Conservation (phyloP, 1,139 yeast species). For the Taphrina communis region DNA sequence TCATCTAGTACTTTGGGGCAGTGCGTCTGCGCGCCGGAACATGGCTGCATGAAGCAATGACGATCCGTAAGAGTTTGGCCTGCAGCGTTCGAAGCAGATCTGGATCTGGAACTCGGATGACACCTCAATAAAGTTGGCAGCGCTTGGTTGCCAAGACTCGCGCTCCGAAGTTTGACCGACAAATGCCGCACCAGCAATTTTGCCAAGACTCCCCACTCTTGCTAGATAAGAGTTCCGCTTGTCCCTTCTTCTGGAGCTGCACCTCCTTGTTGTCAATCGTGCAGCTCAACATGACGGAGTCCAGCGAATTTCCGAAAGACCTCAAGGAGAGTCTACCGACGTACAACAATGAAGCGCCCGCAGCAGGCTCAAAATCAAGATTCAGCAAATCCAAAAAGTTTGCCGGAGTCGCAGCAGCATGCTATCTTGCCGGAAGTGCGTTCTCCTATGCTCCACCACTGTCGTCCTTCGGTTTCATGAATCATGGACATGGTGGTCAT, state of each 20-base stretch:
- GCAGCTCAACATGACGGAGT: background rate
- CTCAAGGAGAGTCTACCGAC: conserved; percentile 8
- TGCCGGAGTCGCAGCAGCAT: conserved; percentile 15
- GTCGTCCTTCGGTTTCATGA: conserved; percentile 4
- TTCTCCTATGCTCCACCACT: background rate
- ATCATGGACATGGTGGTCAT: background rate
- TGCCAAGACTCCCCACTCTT: conserved; percentile 7
- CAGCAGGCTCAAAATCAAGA: background rate
- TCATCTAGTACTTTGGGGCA: too few species aligned
- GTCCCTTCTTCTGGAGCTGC: background rate
- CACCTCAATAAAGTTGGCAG: background rate
- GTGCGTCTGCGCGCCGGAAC: too few species aligned
- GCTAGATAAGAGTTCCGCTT: background rate
- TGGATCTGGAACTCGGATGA: too few species aligned
- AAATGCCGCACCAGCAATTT: conserved; percentile 13
- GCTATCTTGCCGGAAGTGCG: conserved; percentile 4
- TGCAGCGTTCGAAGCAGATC: too few species aligned
- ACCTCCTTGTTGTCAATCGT: background rate
- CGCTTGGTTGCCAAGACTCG: conserved; percentile 6
- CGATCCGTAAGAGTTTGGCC: too few species aligned
- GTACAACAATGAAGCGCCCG: background rate
- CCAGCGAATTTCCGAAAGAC: background rate
- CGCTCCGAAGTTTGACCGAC: background rate
- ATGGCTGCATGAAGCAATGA: too few species aligned
- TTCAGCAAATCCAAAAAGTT: conserved; percentile 9